These are phyloP conservation scores for Phaffia tasmanica DNA, from an alignment of 768 basidiomycete genomes.

Conservation along the genomic window DNA sequence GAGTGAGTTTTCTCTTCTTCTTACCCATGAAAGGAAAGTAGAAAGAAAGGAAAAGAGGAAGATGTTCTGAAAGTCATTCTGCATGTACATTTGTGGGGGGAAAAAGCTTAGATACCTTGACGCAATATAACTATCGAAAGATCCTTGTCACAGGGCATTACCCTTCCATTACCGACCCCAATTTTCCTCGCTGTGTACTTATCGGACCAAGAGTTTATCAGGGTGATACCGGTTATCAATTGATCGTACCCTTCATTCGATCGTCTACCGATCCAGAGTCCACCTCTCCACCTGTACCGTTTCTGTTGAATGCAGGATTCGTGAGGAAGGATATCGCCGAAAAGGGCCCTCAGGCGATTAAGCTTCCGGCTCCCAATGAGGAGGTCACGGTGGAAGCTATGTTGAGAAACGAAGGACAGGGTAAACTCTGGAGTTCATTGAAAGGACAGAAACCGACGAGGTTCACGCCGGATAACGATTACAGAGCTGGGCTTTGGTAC, in stretches of 20 bases:
- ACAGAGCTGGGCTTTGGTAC: constrained; percentile 72
- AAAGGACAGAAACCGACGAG: constrained; percentile 46
- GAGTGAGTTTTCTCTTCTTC: constrained; percentile 50
- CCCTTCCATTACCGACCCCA: constrained; percentile 40
- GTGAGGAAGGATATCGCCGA: constrained; percentile 46
- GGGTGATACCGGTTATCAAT: constrained; percentile 73
- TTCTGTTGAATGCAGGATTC: constrained; percentile 89
- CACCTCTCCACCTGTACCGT: constrained; percentile 39
- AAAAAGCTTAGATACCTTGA: constrained; percentile 4
- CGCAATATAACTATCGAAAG: constrained; percentile 54
- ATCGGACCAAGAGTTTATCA: constrained; percentile 79
- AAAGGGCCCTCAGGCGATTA: not conserved
- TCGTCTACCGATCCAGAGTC: constrained; percentile 36
- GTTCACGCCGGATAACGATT: constrained; percentile 83
- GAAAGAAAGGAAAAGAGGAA: not conserved
- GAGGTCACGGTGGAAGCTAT: constrained; percentile 73
- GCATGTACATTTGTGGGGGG: not conserved
- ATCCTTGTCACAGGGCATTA: constrained; percentile 67
- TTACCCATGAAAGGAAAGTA: not conserved
- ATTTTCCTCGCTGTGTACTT: constrained; percentile 55
- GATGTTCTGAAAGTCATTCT: not conserved
- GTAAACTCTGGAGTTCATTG: constrained; percentile 41
- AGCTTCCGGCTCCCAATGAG: constrained; percentile 34
- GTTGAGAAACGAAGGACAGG: constrained; percentile 45
- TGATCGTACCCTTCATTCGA: constrained; percentile 75